These are phyloP conservation scores for Exophiala bonariae DNA, from an alignment of 2,329 filamentous ascomycete genomes.

Conservation along the genomic window DNA sequence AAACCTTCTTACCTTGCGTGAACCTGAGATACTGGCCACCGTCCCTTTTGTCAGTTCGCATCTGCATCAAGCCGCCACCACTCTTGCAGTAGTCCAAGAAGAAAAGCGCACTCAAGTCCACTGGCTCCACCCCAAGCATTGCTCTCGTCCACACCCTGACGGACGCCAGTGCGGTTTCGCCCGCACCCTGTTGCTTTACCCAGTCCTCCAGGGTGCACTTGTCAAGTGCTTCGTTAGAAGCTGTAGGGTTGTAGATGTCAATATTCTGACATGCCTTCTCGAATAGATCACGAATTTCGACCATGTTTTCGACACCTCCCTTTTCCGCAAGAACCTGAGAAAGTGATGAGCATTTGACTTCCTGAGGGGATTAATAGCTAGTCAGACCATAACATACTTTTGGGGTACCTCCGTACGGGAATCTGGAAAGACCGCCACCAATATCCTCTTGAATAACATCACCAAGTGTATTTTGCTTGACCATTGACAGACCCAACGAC, in stretches of 20 bases:
- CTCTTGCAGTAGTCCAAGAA: conserved; percentile 58
- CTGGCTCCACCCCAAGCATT: conserved; percentile 52
- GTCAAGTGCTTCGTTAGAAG: not conserved
- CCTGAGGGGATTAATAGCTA: no score
- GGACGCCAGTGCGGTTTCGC: conserved; percentile 33
- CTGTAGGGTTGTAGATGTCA: conserved; percentile 13
- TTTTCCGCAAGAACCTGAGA: conserved; percentile 48
- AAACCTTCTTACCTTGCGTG: conserved; percentile 31
- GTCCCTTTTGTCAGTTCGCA: conserved; percentile 52
- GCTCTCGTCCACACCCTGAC: conserved; percentile 49
- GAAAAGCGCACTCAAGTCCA: conserved; percentile 51
- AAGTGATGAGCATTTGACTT: conserved; percentile 31
- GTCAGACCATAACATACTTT: no score
- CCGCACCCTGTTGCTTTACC: conserved; percentile 18
- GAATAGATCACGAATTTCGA: conserved; percentile 37
- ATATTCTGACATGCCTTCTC: conserved; percentile 38
- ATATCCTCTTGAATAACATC: conserved; percentile 42
- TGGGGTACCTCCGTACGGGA: conserved; percentile 14
- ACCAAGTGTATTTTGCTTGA: conserved; percentile 50
- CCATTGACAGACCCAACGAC: conserved; percentile 39
- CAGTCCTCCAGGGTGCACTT: conserved; percentile 2
- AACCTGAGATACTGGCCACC: conserved; percentile 56
- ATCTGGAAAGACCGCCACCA: conserved; percentile 14
- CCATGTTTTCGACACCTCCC: conserved; percentile 36
- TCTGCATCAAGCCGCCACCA: conserved; percentile 51